phyloP scores from a whole-genome alignment of 148 eudicot genomes.

The Amaranthus cruentus region DNA sequence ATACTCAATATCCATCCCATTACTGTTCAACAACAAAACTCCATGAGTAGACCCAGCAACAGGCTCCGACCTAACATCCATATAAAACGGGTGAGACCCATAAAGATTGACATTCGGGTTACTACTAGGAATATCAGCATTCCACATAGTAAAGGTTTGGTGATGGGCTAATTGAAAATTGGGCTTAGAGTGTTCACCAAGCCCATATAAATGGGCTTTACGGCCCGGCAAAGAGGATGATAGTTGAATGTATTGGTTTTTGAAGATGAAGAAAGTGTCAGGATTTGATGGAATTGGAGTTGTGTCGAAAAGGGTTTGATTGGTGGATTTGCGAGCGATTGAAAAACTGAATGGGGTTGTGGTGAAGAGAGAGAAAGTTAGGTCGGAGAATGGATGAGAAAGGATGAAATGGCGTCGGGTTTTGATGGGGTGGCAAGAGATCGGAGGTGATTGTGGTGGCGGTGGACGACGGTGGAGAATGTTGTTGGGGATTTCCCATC shows the following conservation, averaged over 20 bases:
- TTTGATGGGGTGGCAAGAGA: background rate
- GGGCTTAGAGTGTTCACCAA: constrained; percentile 73
- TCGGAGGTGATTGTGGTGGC: constrained; percentile 1
- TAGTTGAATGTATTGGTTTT: constrained; percentile 63
- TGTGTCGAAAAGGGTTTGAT: constrained; percentile 56
- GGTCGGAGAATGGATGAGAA: constrained; percentile 48
- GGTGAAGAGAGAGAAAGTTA: constrained; percentile 56
- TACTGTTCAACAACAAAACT: constrained; percentile 68
- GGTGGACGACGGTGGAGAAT: no score
- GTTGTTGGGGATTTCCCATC: constrained; percentile 65
- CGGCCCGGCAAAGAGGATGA: constrained; percentile 54
- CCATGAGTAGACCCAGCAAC: constrained; percentile 58
- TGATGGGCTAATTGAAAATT: constrained; percentile 49
- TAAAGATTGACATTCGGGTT: constrained; percentile 53
- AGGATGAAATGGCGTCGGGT: constrained; percentile 29
- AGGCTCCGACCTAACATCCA: constrained; percentile 59
- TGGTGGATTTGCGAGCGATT: constrained; percentile 54
- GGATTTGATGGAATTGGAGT: constrained; percentile 23
- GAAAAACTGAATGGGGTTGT: constrained; percentile 71
- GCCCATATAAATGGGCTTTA: constrained; percentile 60
- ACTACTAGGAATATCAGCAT: constrained; percentile 45
- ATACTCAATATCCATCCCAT: constrained; percentile 86
- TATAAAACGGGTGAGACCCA: constrained; percentile 80
- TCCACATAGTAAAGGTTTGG: constrained; percentile 74
- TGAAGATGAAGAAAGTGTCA: constrained; percentile 51